Evolutionary conservation across 2,329 filamentous ascomycete genomes (phyloP), one percentile per base, ranked within the genome.

Genomic region (Fusarium dlaminii): DNA sequence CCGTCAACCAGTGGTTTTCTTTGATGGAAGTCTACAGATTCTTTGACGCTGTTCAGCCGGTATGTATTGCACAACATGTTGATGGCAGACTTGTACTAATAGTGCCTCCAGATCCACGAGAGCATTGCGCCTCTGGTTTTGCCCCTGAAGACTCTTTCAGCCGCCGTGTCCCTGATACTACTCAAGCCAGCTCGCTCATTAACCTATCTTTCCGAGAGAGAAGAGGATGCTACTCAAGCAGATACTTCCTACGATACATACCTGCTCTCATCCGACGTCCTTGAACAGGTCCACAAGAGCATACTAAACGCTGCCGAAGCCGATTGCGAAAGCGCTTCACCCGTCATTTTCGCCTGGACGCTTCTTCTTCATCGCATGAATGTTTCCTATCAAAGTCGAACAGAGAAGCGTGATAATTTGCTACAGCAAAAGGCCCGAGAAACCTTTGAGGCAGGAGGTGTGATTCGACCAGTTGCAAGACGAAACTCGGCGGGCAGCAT

Each of bases 281-380:
- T 97, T n/a, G 88, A 90, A 55, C 88, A 91, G 61, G 88, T 98
- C 20, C 94, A 96, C 75, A 88, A 89, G 59, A 88, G 92, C n/a
- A 86, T 98, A 39, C 83, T 92, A 30, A 84, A 86, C 63, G 89
- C 91, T 13, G 88, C 90, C 18, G 86, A 86, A 34, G 79, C 83
- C 27, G 87, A 87, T 22, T 86, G 89, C n/a, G 84, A 86, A 42
- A 89, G 90, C 40, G 93, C 93, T 27, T 90, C 90, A 63, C 94
- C 94, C 4, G 90, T 93, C 24, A 88, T 94, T 27, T 93, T 97
- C 74, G 90, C 93, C 7, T 98, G 95, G 95, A 90, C 92, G 8
- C 85, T 96, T 54, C 89, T 98, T 32, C 86, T 95, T 15, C 89
- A 93, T 77, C 87, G 89, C 32, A 90, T 96, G 84, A 90, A 90